These are phyloP conservation scores for Stropharia rugosoannulata DNA, from an alignment of 768 basidiomycete genomes.

Conservation along the genomic window DNA sequence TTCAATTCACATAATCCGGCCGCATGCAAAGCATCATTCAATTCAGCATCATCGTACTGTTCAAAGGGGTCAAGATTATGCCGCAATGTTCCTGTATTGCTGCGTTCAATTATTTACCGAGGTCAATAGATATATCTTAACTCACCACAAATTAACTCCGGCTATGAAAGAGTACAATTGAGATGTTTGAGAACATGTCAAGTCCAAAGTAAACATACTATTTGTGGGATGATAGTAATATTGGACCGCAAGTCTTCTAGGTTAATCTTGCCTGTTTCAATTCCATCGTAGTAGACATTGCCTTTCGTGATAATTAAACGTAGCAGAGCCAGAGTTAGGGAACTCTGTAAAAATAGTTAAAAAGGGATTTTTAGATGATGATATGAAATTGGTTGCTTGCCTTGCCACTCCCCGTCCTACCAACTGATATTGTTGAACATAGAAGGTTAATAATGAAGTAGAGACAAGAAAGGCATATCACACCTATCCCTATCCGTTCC, in stretches of 20 bases:
- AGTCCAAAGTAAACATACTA: constrained; percentile 19
- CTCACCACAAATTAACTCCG: constrained; percentile 29
- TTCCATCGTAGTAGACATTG: constrained; percentile 49
- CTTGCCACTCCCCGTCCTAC: constrained; percentile 25
- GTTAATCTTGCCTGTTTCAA: constrained; percentile 44
- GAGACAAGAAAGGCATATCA: neutral
- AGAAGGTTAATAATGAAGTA: neutral
- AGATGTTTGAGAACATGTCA: constrained; percentile 21
- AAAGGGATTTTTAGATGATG: neutral
- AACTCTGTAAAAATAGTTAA: constrained; percentile 15
- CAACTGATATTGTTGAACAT: constrained; percentile 18
- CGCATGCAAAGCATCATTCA: constrained; percentile 36
- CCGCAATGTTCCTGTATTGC: constrained; percentile 43
- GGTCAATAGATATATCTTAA: constrained; percentile 6
- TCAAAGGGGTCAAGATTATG: constrained; percentile 65
- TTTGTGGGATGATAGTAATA: constrained; percentile 56
- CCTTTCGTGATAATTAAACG: constrained; percentile 54
- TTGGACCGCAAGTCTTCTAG: constrained; percentile 51
- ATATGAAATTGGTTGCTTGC: neutral
- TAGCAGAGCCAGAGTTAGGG: constrained; percentile 36
- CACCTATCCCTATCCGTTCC: constrained; percentile 14
- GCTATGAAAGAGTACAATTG: constrained; percentile 14
- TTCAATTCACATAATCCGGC: too few relatives aligned
- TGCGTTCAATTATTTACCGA: neutral
- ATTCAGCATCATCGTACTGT: constrained; percentile 46